These are phyloP conservation scores for Carex kokanica DNA, from an alignment of 176 grass and related monocot genomes.

Conservation along the genomic window DNA sequence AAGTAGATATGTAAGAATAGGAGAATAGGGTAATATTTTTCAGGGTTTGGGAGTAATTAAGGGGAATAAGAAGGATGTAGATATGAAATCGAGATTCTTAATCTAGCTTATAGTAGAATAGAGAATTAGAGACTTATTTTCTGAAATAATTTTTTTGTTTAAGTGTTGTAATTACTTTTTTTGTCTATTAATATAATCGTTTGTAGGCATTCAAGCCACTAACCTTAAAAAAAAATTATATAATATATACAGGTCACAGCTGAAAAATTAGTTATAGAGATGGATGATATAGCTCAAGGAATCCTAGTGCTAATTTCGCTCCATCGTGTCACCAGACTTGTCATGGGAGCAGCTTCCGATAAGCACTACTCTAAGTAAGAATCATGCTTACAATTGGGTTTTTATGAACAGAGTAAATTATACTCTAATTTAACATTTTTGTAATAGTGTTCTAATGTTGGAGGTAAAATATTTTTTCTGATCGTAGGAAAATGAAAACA, in stretches of 20 bases:
- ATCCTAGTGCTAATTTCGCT: conserved; percentile 44
- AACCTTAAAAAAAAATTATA: not conserved
- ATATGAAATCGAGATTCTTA: no score
- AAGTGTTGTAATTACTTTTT: no score
- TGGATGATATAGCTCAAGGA: conserved; percentile 51
- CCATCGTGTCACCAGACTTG: conserved; percentile 50
- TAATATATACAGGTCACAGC: conserved; percentile 35
- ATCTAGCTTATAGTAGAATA: no score
- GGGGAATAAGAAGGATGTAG: no score
- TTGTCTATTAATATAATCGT: no score
- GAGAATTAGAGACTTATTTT: no score
- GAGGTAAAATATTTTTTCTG: conserved; percentile 20
- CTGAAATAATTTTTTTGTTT: no score
- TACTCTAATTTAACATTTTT: not conserved
- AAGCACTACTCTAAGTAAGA: conserved; percentile 52
- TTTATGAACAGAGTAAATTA: not conserved
- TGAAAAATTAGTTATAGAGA: conserved; percentile 53
- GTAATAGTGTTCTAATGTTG: not conserved
- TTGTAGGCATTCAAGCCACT: no score
- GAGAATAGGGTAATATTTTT: no score
- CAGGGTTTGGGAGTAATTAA: no score
- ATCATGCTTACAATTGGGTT: conserved; percentile 18
- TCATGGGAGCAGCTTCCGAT: conserved; percentile 68
- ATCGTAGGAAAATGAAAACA: conserved; percentile 56
- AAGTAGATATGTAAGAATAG: no score